Evolutionary conservation across 495 filamentous ascomycete genomes (phyloP), one percentile per base, ranked within the genome.

Genomic region (Apodospora peruviana): DNA sequence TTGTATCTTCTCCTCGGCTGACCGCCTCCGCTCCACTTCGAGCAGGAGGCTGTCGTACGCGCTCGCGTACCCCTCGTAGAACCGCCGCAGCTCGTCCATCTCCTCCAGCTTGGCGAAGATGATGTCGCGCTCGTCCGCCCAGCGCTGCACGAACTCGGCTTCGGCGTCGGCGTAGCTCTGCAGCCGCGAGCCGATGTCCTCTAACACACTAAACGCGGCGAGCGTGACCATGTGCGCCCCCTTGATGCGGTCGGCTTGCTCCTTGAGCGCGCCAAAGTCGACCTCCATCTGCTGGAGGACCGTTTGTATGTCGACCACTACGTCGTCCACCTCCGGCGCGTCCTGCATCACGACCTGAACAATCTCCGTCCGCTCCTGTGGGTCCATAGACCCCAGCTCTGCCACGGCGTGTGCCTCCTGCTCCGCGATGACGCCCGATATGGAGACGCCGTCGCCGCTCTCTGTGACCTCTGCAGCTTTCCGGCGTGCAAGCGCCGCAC

Each of bases 301-400:
- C 47, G 88, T 83, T 49, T 85, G 78, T 41, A 98, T 82, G 55
- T 98, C 93, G 45, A 74, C 67, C 2, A 95, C 84, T 12, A 96
- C 93, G 55, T 94, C 93, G 9, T 95, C 89, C 1, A 96, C 89
- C 57, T 95, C 85, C 4, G 73, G 72, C 4, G 93, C 87, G 62
- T 98, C 93, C 47, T 87, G 85, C 29, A 84, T 71, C 20, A 98
- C 77, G 0, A 98, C 86, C 23, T 75, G 73, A 4, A 97, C 73
- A 81, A 97, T 88, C 48, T 96, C 88, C 32, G 73, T 73, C 24
- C 88, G 83, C 52, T 95, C 89, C 43, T 83, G 79, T 2, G 85
- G 77, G 2, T 79, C 84, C 42, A 96, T 79, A 5, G 85, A 82
- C 36, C 88, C 85, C 2, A 86, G 74, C 11, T 76, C 76, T 22